Base-by-base conservation (phyloP, 2,329 filamentous ascomycete species). In the Nothophaeocryptopus gaeumannii region DNA sequence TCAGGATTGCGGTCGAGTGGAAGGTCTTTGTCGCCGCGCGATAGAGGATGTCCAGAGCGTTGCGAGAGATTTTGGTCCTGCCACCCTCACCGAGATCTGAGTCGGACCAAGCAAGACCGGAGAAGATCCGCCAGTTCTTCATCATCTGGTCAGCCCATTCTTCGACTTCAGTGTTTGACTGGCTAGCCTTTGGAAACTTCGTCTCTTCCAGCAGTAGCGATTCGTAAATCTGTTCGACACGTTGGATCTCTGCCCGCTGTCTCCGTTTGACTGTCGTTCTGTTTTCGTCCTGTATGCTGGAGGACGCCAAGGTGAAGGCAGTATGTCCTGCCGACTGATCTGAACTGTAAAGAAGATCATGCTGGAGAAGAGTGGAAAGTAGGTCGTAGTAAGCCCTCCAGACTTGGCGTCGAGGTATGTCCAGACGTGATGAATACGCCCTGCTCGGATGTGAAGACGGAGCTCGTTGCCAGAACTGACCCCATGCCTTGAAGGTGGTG, bases 21-120 rank as follows among this genome's bases (percentile, higher is more conserved):
- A 93, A 99, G 0, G 91, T 96, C 69, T 93, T 96, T 8, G 87
- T 89, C 7, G 92, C 89, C 15, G 91, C 89, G 34, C 86, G 86
- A 69, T 97, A 99, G 5, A 99, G 77, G 26, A 90, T 88, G 42
- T 84, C 91, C 35, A 99, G 79, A 30, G 95, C 83, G 43, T 84
- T 84, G 46, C 86, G 83, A 55, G 87, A 87, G 13, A 92, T 74
- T 15, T 79, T 82, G 63, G 85, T 83, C 60, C 89, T 87, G 8
- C 90, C 91, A 5, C 88, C 89, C 61, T 85, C 82, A 3, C 89
- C 90, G 26, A 96, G 77, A 58, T 96, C 89, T 46, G 83, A 74
- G 56, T 95, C 86, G 36, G 78, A 79, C 91, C 91, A 96, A 12
- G 81, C 81, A 26, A 85, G 80, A 7, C 91, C 88, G 60, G 87